Evolutionary conservation across 352 stramenopile species (phyloP).

Genomic region (Phytopythium chamaehyphon): DNA sequence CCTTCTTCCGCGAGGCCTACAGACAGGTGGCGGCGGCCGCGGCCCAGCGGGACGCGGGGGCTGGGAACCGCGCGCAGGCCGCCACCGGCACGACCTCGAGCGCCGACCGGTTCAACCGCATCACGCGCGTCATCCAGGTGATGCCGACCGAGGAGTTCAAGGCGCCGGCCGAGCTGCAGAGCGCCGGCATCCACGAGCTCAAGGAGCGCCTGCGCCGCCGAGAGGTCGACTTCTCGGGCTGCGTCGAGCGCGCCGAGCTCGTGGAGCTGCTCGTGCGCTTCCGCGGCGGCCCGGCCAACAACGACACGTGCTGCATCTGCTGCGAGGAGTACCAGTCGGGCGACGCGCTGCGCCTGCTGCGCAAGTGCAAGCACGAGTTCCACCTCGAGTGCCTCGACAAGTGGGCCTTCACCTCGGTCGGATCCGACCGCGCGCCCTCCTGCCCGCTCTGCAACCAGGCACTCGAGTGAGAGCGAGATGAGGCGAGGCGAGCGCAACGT

Average conservation of each 20-base stretch:
- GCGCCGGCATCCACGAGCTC: slow-evolving; percentile 55
- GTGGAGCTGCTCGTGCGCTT: slow-evolving; percentile 69
- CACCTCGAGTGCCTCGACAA: slow-evolving; percentile 88
- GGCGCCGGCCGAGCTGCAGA: slow-evolving; percentile 46
- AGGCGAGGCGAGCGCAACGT: too few species aligned
- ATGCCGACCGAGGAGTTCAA: slow-evolving; percentile 84
- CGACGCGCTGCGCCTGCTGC: slow-evolving; percentile 71
- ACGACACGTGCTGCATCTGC: slow-evolving; percentile 87
- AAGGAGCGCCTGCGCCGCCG: slow-evolving; percentile 71
- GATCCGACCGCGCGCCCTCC: slow-evolving; percentile 54
- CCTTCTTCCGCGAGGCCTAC: slow-evolving; percentile 56
- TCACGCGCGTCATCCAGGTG: slow-evolving; percentile 72
- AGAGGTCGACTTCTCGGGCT: slow-evolving; percentile 50
- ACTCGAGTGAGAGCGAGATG: slow-evolving; percentile 70
- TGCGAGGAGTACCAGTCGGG: slow-evolving; percentile 80
- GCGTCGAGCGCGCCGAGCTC: slow-evolving; percentile 69
- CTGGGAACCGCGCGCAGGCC: slow-evolving; percentile 28
- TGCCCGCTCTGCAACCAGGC: slow-evolving; percentile 84
- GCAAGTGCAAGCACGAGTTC: slow-evolving; percentile 86
- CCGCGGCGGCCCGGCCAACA: slow-evolving; percentile 73
- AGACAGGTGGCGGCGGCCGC: slow-evolving; percentile 30
- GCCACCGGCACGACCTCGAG: slow-evolving; percentile 17
- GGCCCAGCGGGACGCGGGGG: slow-evolving; percentile 30
- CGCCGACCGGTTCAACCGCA: slow-evolving; percentile 63
- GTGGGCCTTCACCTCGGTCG: slow-evolving; percentile 81